Conservation (phyloP, 2,329 filamentous ascomycete species). For the Samsoniella hepiali region DNA sequence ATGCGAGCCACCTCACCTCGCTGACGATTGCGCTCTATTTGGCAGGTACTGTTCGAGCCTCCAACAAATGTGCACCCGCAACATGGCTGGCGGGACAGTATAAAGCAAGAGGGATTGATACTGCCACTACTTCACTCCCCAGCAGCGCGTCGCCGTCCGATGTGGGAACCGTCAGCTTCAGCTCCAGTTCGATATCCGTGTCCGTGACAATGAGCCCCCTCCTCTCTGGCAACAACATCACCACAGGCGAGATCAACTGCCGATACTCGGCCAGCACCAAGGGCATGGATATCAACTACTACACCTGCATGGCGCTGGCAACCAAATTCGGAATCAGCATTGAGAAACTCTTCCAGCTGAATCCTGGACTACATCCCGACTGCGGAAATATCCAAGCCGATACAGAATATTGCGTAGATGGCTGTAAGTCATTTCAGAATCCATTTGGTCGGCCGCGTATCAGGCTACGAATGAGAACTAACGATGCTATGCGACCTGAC, state of each 20-base stretch:
- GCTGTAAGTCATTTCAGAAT: slow-evolving; percentile 26
- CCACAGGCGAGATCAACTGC: slow-evolving; percentile 23
- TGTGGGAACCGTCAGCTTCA: background rate
- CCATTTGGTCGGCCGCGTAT: background rate
- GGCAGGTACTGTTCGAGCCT: slow-evolving; percentile 1
- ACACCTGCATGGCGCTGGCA: slow-evolving; percentile 26
- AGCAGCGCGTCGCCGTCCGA: background rate
- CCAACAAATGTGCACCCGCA: slow-evolving; percentile 18
- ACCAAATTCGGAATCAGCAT: slow-evolving; percentile 24
- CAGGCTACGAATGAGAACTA: too few species aligned
- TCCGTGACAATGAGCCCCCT: background rate
- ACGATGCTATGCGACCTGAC: background rate
- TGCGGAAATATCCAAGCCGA: slow-evolving; percentile 28
- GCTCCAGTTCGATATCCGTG: too few species aligned
- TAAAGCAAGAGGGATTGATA: background rate
- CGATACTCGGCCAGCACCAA: slow-evolving; percentile 19
- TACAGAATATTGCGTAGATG: slow-evolving; percentile 29
- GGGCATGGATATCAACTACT: slow-evolving; percentile 24
- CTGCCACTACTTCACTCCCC: background rate
- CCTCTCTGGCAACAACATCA: background rate
- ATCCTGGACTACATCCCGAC: slow-evolving; percentile 26
- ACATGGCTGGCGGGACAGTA: slow-evolving; percentile 11
- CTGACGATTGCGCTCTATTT: background rate
- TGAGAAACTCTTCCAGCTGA: slow-evolving; percentile 27
- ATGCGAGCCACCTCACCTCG: background rate